phyloP scores from a whole-genome alignment of 345 rosid species.

The Melastoma malabathricum region DNA sequence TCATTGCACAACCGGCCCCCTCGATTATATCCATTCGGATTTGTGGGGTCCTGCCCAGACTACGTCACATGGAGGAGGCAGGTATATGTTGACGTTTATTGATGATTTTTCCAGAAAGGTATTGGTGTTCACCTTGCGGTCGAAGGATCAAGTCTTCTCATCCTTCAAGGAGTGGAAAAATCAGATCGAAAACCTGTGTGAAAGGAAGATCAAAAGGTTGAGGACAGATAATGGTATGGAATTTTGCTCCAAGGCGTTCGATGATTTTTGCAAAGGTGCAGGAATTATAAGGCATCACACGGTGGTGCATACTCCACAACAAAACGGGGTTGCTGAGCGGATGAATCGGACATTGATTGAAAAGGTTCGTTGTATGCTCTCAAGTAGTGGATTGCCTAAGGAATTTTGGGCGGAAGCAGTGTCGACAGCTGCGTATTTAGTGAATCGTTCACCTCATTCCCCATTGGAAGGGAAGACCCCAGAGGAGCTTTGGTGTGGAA shows the following conservation, averaged over 20 bases:
- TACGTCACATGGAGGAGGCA: background rate
- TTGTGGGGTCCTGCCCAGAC: background rate
- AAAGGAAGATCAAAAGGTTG: background rate
- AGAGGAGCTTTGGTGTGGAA: background rate
- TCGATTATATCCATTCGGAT: background rate
- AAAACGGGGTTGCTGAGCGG: constrained; percentile 5
- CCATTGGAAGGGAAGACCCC: background rate
- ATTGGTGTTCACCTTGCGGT: background rate
- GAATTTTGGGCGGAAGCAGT: constrained; percentile 1
- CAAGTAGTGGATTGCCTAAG: background rate
- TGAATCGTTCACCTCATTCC: constrained; percentile 4
- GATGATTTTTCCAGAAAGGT: background rate
- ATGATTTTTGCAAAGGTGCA: background rate
- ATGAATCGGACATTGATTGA: constrained; percentile 4
- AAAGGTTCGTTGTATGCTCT: constrained; percentile 6
- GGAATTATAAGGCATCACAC: constrained; percentile 2
- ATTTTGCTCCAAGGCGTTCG: background rate
- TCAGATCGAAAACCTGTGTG: background rate
- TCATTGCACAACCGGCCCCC: background rate
- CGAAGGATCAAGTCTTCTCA: background rate
- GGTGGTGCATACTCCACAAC: constrained; percentile 3
- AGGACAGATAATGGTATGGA: background rate
- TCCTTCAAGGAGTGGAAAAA: background rate
- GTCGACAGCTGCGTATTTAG: constrained; percentile 1
- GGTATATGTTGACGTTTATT: background rate